Conservation (phyloP, 768 basidiomycete species). For the Leccinum pellstonianum region DNA sequence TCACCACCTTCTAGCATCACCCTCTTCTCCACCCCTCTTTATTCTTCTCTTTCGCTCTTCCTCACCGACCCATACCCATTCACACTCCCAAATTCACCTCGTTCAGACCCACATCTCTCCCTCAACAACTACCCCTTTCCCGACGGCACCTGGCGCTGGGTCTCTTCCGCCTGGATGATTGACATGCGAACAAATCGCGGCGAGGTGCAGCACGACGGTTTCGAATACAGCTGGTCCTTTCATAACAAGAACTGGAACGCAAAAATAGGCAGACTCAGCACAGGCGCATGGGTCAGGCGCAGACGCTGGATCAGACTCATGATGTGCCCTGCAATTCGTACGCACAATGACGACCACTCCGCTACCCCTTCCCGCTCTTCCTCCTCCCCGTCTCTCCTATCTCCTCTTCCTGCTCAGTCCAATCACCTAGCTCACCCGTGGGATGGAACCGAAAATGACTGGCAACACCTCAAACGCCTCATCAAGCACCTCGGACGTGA, state of each 20-base stretch:
- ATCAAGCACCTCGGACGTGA: slow-evolving; percentile 59
- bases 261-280: slow-evolving; percentile 53
- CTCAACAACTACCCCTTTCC: slow-evolving; percentile 69
- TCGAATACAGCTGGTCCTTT: slow-evolving; percentile 84
- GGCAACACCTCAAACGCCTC: slow-evolving; percentile 53
- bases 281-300: slow-evolving; percentile 74
- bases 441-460: slow-evolving; percentile 57
- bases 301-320: slow-evolving; percentile 84
- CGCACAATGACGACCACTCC: slow-evolving; percentile 1
- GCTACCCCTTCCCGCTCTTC: not conserved
- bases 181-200: slow-evolving; percentile 80
- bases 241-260: slow-evolving; percentile 65
- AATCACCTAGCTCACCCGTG: slow-evolving; percentile 45
- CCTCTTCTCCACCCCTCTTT: slow-evolving; percentile 69
- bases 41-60: slow-evolving; percentile 67
- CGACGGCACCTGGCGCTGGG: slow-evolving; percentile 80
- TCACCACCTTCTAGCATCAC: slow-evolving; percentile 46
- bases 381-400: slow-evolving; percentile 13
- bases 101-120: slow-evolving; percentile 53
- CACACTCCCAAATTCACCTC: slow-evolving; percentile 51
- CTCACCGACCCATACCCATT: slow-evolving; percentile 74
- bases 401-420: slow-evolving; percentile 18
- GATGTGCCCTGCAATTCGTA: slow-evolving; percentile 58
- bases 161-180: slow-evolving; percentile 80
- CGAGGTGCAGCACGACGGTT: slow-evolving; percentile 78